These are phyloP conservation scores for Omphalotus guepiniiformis DNA, from an alignment of 768 basidiomycete genomes.

Conservation along the genomic window DNA sequence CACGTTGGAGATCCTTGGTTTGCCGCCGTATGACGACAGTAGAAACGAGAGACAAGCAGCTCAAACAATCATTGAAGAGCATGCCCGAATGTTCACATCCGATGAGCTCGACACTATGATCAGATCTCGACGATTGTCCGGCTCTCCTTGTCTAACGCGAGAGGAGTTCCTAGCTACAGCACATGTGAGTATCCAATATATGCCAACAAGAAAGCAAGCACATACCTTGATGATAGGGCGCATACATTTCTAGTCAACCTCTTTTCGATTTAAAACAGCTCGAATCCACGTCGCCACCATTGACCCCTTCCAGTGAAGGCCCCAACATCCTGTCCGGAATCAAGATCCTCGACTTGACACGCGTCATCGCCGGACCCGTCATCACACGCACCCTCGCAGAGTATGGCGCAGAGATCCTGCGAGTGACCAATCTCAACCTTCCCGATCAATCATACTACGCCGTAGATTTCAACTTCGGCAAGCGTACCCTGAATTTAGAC, in stretches of 20 bases:
- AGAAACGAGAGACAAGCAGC: background rate
- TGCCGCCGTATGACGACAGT: constrained; percentile 3
- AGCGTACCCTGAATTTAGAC: constrained; percentile 2
- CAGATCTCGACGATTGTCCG: background rate
- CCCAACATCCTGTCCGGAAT: constrained; percentile 7
- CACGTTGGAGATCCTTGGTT: background rate
- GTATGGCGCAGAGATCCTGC: constrained; percentile 2
- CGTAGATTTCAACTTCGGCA: constrained; percentile 5
- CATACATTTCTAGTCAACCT: background rate
- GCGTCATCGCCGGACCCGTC: constrained; percentile 5
- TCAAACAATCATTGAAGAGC: background rate
- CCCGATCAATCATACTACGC: constrained; percentile 5
- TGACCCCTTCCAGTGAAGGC: constrained; percentile 1
- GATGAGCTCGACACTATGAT: background rate
- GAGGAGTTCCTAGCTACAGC: constrained; percentile 6
- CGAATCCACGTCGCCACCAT: constrained; percentile 1
- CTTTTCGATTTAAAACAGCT: constrained; percentile 4
- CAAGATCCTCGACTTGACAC: constrained; percentile 4
- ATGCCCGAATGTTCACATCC: background rate
- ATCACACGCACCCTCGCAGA: constrained; percentile 6
- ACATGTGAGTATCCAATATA: background rate
- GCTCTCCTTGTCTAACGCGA: constrained; percentile 1
- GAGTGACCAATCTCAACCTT: constrained; percentile 4
- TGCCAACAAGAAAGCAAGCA: background rate
- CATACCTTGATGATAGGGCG: background rate